These are phyloP conservation scores for Boletellus ananiceps DNA, from an alignment of 768 basidiomycete species.

Conservation along the genomic window DNA sequence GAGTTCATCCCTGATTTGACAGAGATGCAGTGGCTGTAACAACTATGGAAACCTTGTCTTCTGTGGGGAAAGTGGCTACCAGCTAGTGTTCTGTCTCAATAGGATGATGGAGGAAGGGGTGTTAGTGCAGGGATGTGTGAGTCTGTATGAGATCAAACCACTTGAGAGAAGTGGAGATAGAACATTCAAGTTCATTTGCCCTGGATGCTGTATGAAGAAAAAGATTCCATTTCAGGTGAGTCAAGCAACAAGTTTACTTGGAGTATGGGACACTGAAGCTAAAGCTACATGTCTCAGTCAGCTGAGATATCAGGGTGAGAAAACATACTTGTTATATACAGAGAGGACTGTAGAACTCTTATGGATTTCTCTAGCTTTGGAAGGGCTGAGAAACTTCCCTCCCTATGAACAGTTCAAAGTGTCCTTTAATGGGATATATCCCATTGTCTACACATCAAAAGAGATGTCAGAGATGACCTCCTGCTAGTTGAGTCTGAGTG, in stretches of 20 bases:
- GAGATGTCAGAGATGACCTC: no score
- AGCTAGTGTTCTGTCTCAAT: not conserved
- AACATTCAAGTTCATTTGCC: not conserved
- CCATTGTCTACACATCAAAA: no score
- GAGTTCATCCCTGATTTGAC: not conserved
- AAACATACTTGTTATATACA: not conserved
- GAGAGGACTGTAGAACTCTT: not conserved
- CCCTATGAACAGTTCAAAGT: not conserved
- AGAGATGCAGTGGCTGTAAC: not conserved
- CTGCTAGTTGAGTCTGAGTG: no score
- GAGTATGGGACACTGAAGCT: no score
- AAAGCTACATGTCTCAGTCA: not conserved
- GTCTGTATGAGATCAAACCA: not conserved
- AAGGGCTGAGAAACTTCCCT: not conserved
- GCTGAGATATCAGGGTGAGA: not conserved
- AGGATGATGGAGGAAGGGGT: no score
- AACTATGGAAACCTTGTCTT: not conserved
- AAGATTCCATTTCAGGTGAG: not conserved
- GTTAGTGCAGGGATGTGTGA: not conserved
- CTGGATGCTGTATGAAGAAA: not conserved
- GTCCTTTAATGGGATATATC: not conserved
- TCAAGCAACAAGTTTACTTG: no score
- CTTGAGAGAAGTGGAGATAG: not conserved
- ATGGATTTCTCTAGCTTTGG: not conserved
- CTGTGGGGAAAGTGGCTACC: not conserved